Percentiles rank a stretch among this genome's conserved stretches.
Conservation (phyloP, 2,329 filamentous ascomycete genomes). For the Apiospora aurea region DNA sequence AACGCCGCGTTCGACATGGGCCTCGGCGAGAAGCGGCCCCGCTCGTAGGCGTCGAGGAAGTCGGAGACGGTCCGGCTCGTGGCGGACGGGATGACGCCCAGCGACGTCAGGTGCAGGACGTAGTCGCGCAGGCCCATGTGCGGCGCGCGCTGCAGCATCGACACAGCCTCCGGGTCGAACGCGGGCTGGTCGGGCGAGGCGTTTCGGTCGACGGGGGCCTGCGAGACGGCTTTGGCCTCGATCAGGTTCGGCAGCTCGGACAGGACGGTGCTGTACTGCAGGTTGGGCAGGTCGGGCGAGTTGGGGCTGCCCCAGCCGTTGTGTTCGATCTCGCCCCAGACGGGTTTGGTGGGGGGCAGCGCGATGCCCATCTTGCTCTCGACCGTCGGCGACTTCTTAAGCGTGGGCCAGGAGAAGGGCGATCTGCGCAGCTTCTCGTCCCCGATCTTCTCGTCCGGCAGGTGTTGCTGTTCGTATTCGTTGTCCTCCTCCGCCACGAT, state of each 20-base stretch:
- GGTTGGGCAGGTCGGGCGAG: constrained; percentile 74
- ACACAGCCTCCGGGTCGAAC: constrained; percentile 72
- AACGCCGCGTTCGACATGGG: constrained; percentile 76
- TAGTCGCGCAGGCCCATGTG: constrained; percentile 83
- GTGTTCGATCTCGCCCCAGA: constrained; percentile 88
- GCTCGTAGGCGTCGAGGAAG: constrained; percentile 83
- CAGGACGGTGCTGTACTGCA: constrained; percentile 86
- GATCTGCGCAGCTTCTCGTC: constrained; percentile 30
- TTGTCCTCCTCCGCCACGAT: constrained; percentile 28
- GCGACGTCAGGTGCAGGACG: constrained; percentile 70
- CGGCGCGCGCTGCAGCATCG: constrained; percentile 72
- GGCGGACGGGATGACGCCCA: constrained; percentile 65
- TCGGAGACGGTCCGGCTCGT: constrained; percentile 51
- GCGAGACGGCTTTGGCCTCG: constrained; percentile 89
- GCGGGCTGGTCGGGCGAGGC: constrained; percentile 49
- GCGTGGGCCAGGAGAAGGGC: constrained; percentile 23
- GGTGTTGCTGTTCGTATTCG: not conserved
- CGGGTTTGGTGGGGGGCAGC: constrained; percentile 58
- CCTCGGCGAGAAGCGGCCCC: constrained; percentile 79
- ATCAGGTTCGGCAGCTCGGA: constrained; percentile 87
- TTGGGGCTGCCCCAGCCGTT: constrained; percentile 87
- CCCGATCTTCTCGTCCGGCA: not conserved
- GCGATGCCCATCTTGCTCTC: constrained; percentile 51
- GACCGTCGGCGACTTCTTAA: constrained; percentile 46
- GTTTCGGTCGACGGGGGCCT: constrained; percentile 61